A percentile compares a stretch with the other conserved stretches of the same genome.
phyloP scores from a whole-genome alignment of 2,329 filamentous ascomycete species.

The Aureobasidium pullulans region DNA sequence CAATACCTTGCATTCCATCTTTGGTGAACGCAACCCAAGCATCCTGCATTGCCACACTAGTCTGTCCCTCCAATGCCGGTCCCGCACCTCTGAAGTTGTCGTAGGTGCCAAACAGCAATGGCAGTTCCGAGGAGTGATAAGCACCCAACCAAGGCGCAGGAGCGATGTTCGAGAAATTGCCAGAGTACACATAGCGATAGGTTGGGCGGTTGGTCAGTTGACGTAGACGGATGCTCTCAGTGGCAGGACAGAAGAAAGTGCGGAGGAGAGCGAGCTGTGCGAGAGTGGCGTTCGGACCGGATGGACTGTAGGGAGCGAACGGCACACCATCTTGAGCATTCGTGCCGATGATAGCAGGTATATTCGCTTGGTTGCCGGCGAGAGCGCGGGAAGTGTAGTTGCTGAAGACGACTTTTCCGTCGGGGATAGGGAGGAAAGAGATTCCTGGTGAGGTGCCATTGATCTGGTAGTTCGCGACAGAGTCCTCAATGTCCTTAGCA shows the following conservation, averaged over 20 bases:
- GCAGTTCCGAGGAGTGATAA: conserved; percentile 34
- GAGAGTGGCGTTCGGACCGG: conserved; percentile 22
- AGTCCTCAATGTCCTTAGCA: conserved; percentile 25
- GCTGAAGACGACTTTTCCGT: conserved; percentile 23
- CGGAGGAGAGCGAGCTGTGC: conserved; percentile 15
- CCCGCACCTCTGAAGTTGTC: conserved; percentile 20
- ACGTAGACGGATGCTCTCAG: conserved; percentile 24
- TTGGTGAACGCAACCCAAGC: conserved; percentile 29
- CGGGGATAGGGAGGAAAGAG: conserved; percentile 13
- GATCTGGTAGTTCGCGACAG: conserved; percentile 26
- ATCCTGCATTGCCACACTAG: conserved; percentile 31
- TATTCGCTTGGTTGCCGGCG: not conserved
- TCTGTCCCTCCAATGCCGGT: conserved; percentile 21
- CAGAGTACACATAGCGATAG: conserved; percentile 35
- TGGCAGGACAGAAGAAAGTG: conserved; percentile 25
- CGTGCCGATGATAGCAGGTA: conserved; percentile 32
- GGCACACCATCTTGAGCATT: conserved; percentile 30
- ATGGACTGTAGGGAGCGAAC: conserved; percentile 28
- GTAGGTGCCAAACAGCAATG: conserved; percentile 34
- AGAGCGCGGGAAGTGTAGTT: conserved; percentile 28
- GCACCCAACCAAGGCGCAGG: conserved; percentile 35
- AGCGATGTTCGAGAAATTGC: conserved; percentile 36
- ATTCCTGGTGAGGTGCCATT: conserved; percentile 23
- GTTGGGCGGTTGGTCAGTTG: conserved; percentile 25
- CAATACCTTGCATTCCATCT: conserved; percentile 7